Conservation (phyloP, 805 yeast species). For the Schwanniomyces polymorphus region DNA sequence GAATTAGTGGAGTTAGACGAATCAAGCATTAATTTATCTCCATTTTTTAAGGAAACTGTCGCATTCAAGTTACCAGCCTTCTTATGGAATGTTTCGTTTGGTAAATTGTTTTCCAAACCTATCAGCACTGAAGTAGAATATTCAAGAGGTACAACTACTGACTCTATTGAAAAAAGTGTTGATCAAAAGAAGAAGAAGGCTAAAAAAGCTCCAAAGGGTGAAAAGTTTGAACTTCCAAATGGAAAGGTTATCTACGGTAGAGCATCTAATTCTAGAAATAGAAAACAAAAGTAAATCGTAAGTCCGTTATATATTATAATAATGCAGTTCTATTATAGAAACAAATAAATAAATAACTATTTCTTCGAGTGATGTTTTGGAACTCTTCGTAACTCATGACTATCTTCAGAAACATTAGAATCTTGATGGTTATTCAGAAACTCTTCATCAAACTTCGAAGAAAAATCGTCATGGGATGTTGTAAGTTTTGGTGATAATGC, state of each 20-base stretch:
- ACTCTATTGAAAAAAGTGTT: conserved; percentile 1
- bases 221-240: conserved; percentile 54
- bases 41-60: conserved; percentile 51
- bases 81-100: conserved; percentile 47
- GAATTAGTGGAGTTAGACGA: conserved; percentile 45
- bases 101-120: conserved; percentile 19
- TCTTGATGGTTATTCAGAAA: conserved; percentile 26
- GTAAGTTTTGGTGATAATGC: conserved; percentile 32
- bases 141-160: conserved; percentile 10
- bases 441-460: conserved; percentile 10
- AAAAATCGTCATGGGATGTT: neutral
- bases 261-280: conserved; percentile 8
- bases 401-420: conserved; percentile 33
- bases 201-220: conserved; percentile 38
- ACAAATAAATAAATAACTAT: neutral
- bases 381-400: conserved; percentile 43
- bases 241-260: conserved; percentile 54
- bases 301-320: conserved; percentile 1
- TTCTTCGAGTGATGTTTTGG: conserved; percentile 29
- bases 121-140: conserved; percentile 4
- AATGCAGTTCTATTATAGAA: neutral
- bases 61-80: conserved; percentile 41
- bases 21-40: conserved; percentile 45
- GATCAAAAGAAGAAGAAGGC: conserved; percentile 22
- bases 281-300: conserved; percentile 6